Base-by-base conservation (phyloP, 805 yeast genomes). In the Pichia occidentalis region DNA sequence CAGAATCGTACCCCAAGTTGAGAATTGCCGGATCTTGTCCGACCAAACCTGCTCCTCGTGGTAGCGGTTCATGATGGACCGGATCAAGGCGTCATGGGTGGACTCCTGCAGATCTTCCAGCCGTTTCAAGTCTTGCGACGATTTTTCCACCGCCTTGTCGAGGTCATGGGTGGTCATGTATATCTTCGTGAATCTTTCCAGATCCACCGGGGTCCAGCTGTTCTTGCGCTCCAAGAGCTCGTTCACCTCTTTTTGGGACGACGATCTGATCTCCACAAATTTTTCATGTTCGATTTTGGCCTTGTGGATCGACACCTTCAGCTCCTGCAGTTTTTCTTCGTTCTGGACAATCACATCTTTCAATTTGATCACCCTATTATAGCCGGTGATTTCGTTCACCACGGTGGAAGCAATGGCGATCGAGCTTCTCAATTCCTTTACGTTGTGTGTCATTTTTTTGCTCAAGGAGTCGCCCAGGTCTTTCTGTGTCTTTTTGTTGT, bases 41-140 rank as follows among this genome's bases (percentile, higher is more conserved):
- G 96, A 85, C 97, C 98, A 92, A 7, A 92, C 77, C 59, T 92
- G 97, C 53, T 92, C 99, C 57, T 92, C 97, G 46, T 90, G 95
- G 52, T 92, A 92, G 49, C 97, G 67, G 2, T 87, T 78, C 52
- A 90, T 66, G 13, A 92, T 92, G 42, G 85, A 80, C 40, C 78
- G 78, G 13, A 86, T 79, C 32, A 87, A 61, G 40, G 70, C 73
- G 38, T 76, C 70, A 48, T 83, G 90, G 14, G 80, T 59, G 8
- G 77, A 77, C 39, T 87, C 95, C 29, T 80, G 83, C 32, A 60
- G 56, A 2, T 52, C 55, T 48, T 88, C 97, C 1, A 76, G 66
- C 19, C 63, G 59, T 17, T 67, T 69, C 28, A 88, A 64, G 9
- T 54, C 49, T 8, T 46, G 48, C 30, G 75, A 72, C 2, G 85